phyloP scores from a whole-genome alignment of 306 rosid species.

The Geum urbanum region DNA sequence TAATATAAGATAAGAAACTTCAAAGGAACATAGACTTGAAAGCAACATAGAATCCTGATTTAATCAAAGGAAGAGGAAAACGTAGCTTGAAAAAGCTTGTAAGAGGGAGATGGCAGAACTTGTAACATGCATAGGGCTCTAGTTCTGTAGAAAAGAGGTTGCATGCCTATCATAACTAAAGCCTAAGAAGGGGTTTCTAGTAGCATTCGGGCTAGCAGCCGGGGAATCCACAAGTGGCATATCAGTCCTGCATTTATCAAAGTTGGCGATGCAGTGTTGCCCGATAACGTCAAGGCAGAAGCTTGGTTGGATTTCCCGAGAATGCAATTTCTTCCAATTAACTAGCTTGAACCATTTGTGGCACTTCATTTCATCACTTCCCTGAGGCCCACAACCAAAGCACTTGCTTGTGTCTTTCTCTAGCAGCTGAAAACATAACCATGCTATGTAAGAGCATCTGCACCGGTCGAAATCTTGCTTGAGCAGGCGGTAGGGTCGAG shows the following conservation, averaged over 20 bases:
- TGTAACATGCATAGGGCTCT: no score
- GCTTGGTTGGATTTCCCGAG: conserved; percentile 77
- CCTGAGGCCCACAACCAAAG: conserved; percentile 58
- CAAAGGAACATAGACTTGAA: no score
- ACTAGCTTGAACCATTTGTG: conserved; percentile 93
- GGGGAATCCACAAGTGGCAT: conserved; percentile 88
- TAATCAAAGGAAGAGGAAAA: no score
- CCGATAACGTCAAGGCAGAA: conserved; percentile 84
- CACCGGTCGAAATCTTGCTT: no score
- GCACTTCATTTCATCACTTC: conserved; percentile 68
- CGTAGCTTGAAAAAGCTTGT: no score
- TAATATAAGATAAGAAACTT: no score
- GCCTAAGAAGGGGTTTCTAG: conserved; percentile 66
- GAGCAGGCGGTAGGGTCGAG: no score
- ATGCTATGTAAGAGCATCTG: background rate
- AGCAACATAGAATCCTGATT: no score
- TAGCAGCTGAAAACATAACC: conserved; percentile 51
- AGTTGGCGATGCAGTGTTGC: conserved; percentile 80
- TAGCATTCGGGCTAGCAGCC: conserved; percentile 68
- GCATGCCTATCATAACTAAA: conserved; percentile 79
- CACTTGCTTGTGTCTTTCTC: conserved; percentile 71
- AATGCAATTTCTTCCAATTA: conserved; percentile 74
- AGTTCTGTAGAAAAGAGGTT: no score
- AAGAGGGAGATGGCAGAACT: no score
- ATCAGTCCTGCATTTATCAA: conserved; percentile 89